Base-by-base conservation (phyloP, 192 early-diverging fungal genomes). In the Irineochytrium annulatum region DNA sequence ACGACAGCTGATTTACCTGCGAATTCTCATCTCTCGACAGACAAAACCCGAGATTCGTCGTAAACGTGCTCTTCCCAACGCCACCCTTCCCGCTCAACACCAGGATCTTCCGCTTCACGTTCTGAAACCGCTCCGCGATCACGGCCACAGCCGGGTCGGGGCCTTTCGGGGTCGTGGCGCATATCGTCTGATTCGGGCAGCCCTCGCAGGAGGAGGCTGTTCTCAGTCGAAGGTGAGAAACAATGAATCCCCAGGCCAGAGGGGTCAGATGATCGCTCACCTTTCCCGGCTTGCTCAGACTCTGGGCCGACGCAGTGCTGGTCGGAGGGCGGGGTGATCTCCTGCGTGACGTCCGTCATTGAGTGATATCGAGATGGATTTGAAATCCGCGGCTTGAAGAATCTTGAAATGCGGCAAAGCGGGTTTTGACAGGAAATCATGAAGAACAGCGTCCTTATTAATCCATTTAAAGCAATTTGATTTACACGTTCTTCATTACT, bases 81-180 rank as follows among this genome's bases (percentile, higher is more conserved):
- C 96, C 96, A 49, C 96, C 96, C 74, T 99, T 99, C 27, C 96
- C 96, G 0, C 90, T 93, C 22, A 99, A 83, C 3, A 99, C 88
- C 6, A 99, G 73, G 14, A 98, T 78, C 57, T 94, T 92, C 61
- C 91, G 88, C 72, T 93, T 94, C 27, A 91, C 81, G 34, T 43
- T 28, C 20, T 62, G n/a, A 43, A 82, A 53, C 19, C 70, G 59
- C 33, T 68, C 66, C 11, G 65, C 68, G 26, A 82, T 82, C 24
- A 68, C 55, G 3, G 77, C 59, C 58, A 82, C 59, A 75, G 69
- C 68, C 65, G 79, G 79, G 45, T 81, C 79, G 17, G 72, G 72
- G 6, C 65, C 72, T 22, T 73, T 76, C 34, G 74, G 72, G 13
- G 62, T 72, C 4, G 60, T 45, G 27, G 75, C 67, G 45, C 79